Evolutionary conservation across 768 basidiomycete species (phyloP), one percentile per base, ranked within the genome.

Genomic region (Pleurotus giganteus): DNA sequence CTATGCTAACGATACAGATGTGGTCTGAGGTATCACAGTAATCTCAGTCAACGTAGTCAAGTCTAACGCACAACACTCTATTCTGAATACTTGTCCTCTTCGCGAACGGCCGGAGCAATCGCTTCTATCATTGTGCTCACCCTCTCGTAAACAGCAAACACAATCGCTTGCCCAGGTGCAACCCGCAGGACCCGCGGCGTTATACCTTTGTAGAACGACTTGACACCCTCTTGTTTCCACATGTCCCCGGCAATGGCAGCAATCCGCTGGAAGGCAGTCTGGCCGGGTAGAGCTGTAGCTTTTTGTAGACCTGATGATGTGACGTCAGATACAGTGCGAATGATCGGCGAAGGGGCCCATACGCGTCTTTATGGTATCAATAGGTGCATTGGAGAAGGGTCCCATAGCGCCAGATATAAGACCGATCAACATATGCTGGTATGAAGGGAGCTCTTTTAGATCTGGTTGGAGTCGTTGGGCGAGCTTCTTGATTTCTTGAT

Each of bases 121-220:
- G 69, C 74, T 77, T 96, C 94, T 54, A 96, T 88, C 34, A 79
- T 54, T 63, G 66, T 71, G 69, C 89, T 85, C 58, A 98, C 88
- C 47, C 89, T 78, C 74, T 99, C 96, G 64, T 98, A 98, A 24
- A 99, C 96, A 11, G 96, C 92, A 65, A 98, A 98, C 31, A 98
- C 96, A 60, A 98, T 91, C 2, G 95, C 95, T 69, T 93, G 92
- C 1, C 96, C 97, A 6, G 97, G 97, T 2, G 97, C 97, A 42
- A 99, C 97, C 52, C 97, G 85, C 63, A 97, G 75, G 31, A 99
- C 94, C 19, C 97, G 82, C 31, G 97, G 97, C 0, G 95, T 98
- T 67, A 99, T 98, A 17, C 97, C 97, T 75, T 97, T 98, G 77
- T 98, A 98, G 73, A 99, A 98, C 51, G 95, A 93, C 41, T 71